A percentile compares a stretch with the other conserved stretches of the same genome.
Conservation (phyloP, 129 eudicot species). For the Dittrichia graveolens region DNA sequence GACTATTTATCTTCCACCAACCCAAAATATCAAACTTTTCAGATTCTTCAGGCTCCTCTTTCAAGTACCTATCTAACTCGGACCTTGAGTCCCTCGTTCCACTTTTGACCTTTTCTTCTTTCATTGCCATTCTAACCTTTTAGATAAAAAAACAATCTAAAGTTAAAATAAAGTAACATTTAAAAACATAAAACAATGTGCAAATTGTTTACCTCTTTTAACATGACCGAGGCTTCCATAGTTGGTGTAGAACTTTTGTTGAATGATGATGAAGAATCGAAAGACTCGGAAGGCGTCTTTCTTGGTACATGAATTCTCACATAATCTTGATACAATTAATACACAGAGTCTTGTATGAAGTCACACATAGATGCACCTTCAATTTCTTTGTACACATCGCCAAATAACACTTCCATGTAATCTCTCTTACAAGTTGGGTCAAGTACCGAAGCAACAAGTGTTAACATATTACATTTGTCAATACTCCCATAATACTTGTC, state of each 20-base stretch:
- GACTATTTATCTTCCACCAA: not conserved
- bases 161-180: not conserved
- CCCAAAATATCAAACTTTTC: not conserved
- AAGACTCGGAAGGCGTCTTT: not conserved
- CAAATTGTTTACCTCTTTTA: not conserved
- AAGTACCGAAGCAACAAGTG: no score
- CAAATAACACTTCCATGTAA: no score
- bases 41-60: not conserved
- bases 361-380: no score
- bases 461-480: no score
- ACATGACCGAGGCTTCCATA: not conserved
- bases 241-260: not conserved
- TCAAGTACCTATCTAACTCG: not conserved
- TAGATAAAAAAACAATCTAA: not conserved
- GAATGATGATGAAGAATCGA: not conserved
- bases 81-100: not conserved
- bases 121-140: not conserved
- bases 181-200: not conserved
- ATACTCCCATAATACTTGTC: no score
- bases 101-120: not conserved
- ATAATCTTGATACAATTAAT: no score
- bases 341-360: no score
- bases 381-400: no score
- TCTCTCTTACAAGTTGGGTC: no score
- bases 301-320: no score